Evolutionary conservation across 202 grass and related monocot genomes (phyloP).

Genomic region (Carex sylvatica): DNA sequence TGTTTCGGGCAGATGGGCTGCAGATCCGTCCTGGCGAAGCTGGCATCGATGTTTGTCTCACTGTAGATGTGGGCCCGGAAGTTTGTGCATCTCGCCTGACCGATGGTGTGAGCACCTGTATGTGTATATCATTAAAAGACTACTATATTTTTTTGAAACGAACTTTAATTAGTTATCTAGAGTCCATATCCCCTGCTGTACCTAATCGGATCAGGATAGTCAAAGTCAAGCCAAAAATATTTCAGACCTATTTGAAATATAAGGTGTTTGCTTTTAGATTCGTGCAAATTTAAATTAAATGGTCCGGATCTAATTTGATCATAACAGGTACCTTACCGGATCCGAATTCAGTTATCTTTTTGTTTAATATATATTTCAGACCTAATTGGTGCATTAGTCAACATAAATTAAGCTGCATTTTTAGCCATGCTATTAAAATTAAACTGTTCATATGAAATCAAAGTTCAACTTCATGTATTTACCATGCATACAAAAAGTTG

Average conservation of each 20-base stretch:
- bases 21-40: conserved; percentile 24
- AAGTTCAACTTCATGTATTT: not conserved
- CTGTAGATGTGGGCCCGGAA: conserved; percentile 72
- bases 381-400: not conserved
- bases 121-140: not conserved
- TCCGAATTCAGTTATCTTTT: not conserved
- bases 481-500: not conserved
- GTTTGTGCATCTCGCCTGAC: conserved; percentile 52
- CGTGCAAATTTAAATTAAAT: no score
- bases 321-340: no score
- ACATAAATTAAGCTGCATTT: not conserved
- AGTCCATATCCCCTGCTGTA: no score
- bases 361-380: not conserved
- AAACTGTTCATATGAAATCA: not conserved
- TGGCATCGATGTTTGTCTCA: conserved; percentile 45
- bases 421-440: not conserved
- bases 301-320: no score
- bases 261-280: no score
- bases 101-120: conserved; percentile 79
- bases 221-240: no score
- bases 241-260: no score
- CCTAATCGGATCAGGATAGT: no score
- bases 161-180: not conserved
- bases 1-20: conserved; percentile 30
- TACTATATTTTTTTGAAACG: not conserved